phyloP scores from a whole-genome alignment of 2,329 filamentous ascomycete genomes.

The Colletotrichum coccodes region DNA sequence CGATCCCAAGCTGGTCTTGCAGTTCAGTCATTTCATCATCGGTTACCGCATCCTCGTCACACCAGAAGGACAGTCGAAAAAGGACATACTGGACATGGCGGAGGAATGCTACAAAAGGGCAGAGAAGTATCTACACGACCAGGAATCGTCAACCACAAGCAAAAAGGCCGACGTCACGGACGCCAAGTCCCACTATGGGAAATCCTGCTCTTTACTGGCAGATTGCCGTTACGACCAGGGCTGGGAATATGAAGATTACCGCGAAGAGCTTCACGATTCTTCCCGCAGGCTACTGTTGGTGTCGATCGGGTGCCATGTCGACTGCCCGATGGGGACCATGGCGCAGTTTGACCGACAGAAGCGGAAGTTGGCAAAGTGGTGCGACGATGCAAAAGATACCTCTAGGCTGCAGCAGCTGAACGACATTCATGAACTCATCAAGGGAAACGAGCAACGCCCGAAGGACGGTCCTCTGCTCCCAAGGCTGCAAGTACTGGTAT shows the following conservation, averaged over 20 bases:
- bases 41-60: conserved; percentile 2
- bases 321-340: neutral
- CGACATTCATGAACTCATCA: neutral
- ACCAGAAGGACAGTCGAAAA: neutral
- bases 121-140: neutral
- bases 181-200: neutral
- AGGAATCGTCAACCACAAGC: neutral
- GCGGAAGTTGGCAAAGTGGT: conserved; percentile 19
- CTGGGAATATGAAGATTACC: neutral
- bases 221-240: conserved; percentile 12
- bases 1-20: conserved; percentile 3
- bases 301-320: neutral
- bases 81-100: conserved; percentile 9
- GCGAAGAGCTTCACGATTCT: neutral
- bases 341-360: conserved; percentile 11
- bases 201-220: conserved; percentile 11
- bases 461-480: conserved; percentile 10
- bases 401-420: neutral
- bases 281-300: conserved; percentile 2
- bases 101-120: conserved; percentile 1
- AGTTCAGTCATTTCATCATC: conserved; percentile 11
- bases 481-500: neutral
- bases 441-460: neutral
- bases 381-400: conserved; percentile 1
- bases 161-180: neutral